Evolutionary conservation across 2,329 filamentous ascomycete genomes (phyloP).

Genomic region (Trichoderma simmonsii): DNA sequence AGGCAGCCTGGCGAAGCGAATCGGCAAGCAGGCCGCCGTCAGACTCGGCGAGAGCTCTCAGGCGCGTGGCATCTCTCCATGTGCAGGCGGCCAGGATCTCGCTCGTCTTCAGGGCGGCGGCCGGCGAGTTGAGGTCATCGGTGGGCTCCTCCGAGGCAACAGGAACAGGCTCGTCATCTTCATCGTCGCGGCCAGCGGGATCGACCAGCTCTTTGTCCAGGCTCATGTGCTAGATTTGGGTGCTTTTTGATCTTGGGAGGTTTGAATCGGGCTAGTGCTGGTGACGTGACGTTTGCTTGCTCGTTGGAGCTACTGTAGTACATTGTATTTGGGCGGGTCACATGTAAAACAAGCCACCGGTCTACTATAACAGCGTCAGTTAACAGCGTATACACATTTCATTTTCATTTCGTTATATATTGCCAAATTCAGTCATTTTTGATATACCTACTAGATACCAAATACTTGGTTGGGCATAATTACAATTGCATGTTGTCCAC

Average conservation of each 20-base stretch:
- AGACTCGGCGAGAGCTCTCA: constrained; percentile 59
- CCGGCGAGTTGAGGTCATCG: constrained; percentile 18
- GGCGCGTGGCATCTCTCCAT: constrained; percentile 51
- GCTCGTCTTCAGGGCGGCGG: constrained; percentile 35
- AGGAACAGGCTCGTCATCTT: background rate
- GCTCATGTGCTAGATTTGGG: constrained; percentile 20
- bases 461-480: background rate
- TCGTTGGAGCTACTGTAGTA: background rate
- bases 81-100: constrained; percentile 56
- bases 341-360: background rate
- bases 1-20: constrained; percentile 67
- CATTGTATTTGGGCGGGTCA: background rate
- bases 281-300: background rate
- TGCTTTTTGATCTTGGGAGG: background rate
- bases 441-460: background rate
- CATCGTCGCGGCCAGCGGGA: constrained; percentile 14
- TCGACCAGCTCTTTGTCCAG: constrained; percentile 12
- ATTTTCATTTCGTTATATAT: background rate
- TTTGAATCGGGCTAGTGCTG: background rate
- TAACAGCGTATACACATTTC: background rate
- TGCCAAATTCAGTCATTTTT: background rate
- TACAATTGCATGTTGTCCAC: background rate
- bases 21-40: constrained; percentile 67
- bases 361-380: background rate
- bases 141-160: constrained; percentile 18